phyloP scores from a whole-genome alignment of 1,284 basidiomycete genomes.

The Leccinum ponderosum region DNA sequence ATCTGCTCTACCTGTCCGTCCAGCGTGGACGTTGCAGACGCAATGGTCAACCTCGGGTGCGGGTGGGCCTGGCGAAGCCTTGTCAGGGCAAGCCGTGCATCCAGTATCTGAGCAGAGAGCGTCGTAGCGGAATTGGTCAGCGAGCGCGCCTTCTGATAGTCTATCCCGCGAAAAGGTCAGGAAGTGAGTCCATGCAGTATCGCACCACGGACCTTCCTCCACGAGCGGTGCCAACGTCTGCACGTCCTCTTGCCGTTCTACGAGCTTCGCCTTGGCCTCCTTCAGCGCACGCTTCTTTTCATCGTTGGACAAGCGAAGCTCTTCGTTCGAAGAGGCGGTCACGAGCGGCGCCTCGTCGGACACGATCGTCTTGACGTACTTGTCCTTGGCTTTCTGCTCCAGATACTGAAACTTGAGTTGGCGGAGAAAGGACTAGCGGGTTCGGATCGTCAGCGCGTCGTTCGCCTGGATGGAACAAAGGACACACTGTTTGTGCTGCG shows the following conservation, averaged over 20 bases:
- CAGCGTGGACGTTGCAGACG: conserved; percentile 69
- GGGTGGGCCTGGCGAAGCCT: conserved; percentile 79
- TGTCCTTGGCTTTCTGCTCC: conserved; percentile 85
- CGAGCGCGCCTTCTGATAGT: conserved; percentile 56
- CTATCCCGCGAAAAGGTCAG: conserved; percentile 35
- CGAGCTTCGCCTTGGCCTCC: conserved; percentile 59
- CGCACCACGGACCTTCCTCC: conserved; percentile 54
- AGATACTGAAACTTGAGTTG: conserved; percentile 85
- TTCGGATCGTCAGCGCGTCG: background rate
- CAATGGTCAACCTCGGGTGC: conserved; percentile 71
- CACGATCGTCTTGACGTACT: conserved; percentile 82
- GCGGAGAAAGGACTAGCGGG: conserved; percentile 66
- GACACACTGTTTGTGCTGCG: conserved; percentile 28
- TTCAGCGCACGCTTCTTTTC: conserved; percentile 71
- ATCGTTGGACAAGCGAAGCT: conserved; percentile 58
- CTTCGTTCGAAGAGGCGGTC: conserved; percentile 72
- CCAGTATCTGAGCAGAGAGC: conserved; percentile 74
- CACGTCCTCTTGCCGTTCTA: conserved; percentile 61
- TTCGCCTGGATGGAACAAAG: background rate
- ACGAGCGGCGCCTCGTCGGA: conserved; percentile 79
- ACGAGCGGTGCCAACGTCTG: conserved; percentile 62
- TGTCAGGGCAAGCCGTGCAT: conserved; percentile 75
- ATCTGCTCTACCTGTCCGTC: conserved; percentile 72
- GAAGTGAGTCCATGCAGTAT: background rate
- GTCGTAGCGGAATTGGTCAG: conserved; percentile 55